A percentile compares a stretch with the other conserved stretches of the same genome.
phyloP scores from a whole-genome alignment of 495 filamentous ascomycete genomes.

The Tuber microsphaerosporum region DNA sequence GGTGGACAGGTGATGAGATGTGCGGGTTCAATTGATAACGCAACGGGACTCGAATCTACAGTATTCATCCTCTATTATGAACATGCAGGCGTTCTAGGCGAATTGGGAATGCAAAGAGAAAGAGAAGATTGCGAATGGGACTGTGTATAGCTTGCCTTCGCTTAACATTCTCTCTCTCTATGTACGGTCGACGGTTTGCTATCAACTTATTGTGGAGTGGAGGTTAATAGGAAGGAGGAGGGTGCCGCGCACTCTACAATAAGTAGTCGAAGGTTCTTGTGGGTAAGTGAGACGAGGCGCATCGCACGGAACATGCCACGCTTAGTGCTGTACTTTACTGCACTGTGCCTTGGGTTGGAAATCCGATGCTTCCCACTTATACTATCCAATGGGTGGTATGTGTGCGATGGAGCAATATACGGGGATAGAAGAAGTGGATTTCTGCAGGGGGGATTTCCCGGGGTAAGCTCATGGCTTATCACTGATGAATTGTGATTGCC shows the following conservation, averaged over 20 bases:
- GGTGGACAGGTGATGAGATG: neutral
- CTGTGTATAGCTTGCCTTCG: neutral
- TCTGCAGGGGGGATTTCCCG: neutral
- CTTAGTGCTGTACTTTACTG: neutral
- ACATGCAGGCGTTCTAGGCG: neutral
- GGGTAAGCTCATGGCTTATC: neutral
- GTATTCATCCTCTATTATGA: neutral
- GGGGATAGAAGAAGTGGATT: neutral
- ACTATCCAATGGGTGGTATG: neutral
- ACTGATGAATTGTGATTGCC: neutral
- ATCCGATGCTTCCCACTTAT: neutral
- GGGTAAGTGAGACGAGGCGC: neutral
- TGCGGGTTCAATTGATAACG: neutral
- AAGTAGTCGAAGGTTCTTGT: neutral
- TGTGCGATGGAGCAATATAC: neutral
- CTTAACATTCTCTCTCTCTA: neutral
- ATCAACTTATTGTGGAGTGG: neutral
- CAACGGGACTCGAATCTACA: neutral
- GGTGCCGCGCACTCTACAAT: neutral
- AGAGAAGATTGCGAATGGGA: neutral
- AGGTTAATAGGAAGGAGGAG: neutral
- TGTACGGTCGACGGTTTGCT: neutral
- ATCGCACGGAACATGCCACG: neutral
- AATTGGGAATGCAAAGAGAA: neutral
- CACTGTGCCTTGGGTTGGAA: neutral